Conservation (phyloP, 129 eudicot species). For the Flaveria linearis region DNA sequence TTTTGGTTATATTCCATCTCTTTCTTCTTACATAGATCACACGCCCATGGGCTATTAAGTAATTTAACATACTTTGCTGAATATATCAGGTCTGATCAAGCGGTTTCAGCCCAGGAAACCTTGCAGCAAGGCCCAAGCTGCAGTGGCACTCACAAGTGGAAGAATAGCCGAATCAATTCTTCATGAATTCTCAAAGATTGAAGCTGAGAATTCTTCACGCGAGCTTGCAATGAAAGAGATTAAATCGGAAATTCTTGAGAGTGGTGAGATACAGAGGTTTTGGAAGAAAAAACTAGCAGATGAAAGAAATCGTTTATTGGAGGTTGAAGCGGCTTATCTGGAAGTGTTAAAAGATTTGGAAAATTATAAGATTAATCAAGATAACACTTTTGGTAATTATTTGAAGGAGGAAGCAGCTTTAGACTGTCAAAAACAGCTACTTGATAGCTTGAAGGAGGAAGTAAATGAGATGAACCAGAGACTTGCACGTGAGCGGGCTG, state of each 20-base stretch:
- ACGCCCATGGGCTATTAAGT: background rate
- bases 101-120: constrained; percentile 89
- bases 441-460: constrained; percentile 64
- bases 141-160: constrained; percentile 89
- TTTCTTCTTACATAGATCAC: constrained; percentile 19
- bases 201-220: constrained; percentile 58
- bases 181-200: constrained; percentile 56
- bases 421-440: constrained; percentile 85
- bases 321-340: constrained; percentile 51
- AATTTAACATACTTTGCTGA: constrained; percentile 7
- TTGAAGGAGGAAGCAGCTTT: constrained; percentile 79
- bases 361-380: constrained; percentile 45
- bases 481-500: constrained; percentile 48
- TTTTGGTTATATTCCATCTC: constrained; percentile 63
- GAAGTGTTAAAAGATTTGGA: constrained; percentile 51
- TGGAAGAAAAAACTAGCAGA: constrained; percentile 64
- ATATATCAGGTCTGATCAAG: constrained; percentile 65
- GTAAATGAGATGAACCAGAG: constrained; percentile 61
- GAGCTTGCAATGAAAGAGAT: constrained; percentile 58
- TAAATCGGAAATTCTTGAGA: constrained; percentile 59
- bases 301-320: constrained; percentile 49
- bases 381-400: constrained; percentile 38
- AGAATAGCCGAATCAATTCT: constrained; percentile 53
- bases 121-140: constrained; percentile 90
- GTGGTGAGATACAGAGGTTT: constrained; percentile 68